Percentiles rank a stretch among this genome's conserved stretches.
Conservation (phyloP, 768 basidiomycete species). For the Phylloporus sp. region DNA sequence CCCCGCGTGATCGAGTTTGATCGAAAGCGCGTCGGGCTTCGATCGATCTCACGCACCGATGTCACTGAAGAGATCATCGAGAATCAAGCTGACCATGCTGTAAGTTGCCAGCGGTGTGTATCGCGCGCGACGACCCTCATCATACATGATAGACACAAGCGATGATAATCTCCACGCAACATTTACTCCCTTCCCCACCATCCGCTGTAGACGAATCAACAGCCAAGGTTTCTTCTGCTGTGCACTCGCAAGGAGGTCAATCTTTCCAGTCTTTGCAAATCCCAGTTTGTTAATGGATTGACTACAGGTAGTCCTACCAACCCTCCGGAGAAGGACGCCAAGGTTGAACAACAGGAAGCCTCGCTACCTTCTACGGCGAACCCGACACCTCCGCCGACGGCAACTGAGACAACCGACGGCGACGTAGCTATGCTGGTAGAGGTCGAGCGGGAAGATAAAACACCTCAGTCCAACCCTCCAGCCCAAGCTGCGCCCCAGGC, state of each 20-base stretch:
- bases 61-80: constrained; percentile 75
- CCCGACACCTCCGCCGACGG: constrained; percentile 27
- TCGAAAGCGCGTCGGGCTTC: constrained; percentile 55
- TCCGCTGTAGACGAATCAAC: constrained; percentile 24
- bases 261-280: not conserved
- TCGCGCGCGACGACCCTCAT: constrained; percentile 3
- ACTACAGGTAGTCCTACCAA: constrained; percentile 22
- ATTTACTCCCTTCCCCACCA: constrained; percentile 53
- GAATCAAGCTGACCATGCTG: constrained; percentile 50
- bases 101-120: constrained; percentile 25
- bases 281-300: not conserved
- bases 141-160: constrained; percentile 65
- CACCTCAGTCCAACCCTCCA: constrained; percentile 24
- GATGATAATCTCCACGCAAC: constrained; percentile 88
- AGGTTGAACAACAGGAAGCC: constrained; percentile 34
- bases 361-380: constrained; percentile 33
- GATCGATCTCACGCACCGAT: constrained; percentile 48
- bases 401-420: constrained; percentile 16
- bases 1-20: constrained; percentile 91
- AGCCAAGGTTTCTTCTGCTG: constrained; percentile 19
- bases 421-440: constrained; percentile 45
- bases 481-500: constrained; percentile 19
- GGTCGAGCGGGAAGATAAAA: constrained; percentile 41
- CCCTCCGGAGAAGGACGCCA: constrained; percentile 23
- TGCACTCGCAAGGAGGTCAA: constrained; percentile 28